phyloP scores from a whole-genome alignment of 1,284 basidiomycete species.

The Ustilago hordei region DNA sequence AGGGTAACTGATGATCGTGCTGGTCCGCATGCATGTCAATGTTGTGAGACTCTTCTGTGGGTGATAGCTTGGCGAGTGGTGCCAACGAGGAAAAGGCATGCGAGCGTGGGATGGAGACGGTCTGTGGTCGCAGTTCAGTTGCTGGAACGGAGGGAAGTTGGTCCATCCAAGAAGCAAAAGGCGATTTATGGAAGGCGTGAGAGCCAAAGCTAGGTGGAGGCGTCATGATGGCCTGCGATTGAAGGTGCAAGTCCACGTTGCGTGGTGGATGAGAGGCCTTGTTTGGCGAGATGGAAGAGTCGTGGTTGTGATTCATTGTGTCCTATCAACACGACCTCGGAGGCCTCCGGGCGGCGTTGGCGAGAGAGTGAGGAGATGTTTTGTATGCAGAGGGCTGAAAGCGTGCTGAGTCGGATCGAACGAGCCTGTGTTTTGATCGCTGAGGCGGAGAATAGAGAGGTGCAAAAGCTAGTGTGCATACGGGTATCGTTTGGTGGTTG shows the following conservation, averaged over 20 bases:
- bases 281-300: constrained; percentile 31
- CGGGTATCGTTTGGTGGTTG: background rate
- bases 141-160: constrained; percentile 32
- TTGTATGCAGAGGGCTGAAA: background rate
- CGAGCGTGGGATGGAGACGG: constrained; percentile 43
- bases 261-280: constrained; percentile 24
- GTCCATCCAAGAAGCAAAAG: constrained; percentile 38
- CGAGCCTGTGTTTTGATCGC: background rate
- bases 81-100: constrained; percentile 51
- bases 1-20: constrained; percentile 11
- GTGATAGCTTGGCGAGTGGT: constrained; percentile 38
- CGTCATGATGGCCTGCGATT: constrained; percentile 52
- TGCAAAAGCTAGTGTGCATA: constrained; percentile 7
- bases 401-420: background rate
- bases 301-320: constrained; percentile 30
- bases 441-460: background rate
- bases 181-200: constrained; percentile 44
- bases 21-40: constrained; percentile 30
- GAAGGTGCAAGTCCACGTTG: constrained; percentile 24
- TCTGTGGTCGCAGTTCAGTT: constrained; percentile 28
- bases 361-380: background rate
- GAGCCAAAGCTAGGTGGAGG: constrained; percentile 55
- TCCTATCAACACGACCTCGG: constrained; percentile 14
- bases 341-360: constrained; percentile 3
- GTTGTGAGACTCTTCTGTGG: constrained; percentile 29